These are phyloP conservation scores for Monosiga brevicollis DNA, from an alignment of 78 protist genomes.

Conservation along the genomic window DNA sequence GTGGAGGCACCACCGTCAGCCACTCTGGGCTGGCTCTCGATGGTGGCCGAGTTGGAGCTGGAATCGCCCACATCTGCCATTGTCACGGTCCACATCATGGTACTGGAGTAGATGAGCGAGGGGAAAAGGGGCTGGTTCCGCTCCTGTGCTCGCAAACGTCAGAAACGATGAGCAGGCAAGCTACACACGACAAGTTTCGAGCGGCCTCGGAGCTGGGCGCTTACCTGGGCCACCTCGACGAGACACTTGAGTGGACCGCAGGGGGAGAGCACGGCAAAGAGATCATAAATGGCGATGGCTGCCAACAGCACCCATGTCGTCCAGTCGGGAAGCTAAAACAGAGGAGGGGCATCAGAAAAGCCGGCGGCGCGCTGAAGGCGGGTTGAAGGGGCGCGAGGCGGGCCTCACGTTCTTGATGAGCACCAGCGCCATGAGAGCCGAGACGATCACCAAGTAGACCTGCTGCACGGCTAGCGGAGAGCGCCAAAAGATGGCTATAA, in stretches of 20 bases:
- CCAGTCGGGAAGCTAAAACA: constrained; percentile 53
- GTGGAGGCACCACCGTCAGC: no score
- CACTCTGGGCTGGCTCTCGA: no score
- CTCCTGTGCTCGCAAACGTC: constrained; percentile 50
- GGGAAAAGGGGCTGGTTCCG: constrained; percentile 81
- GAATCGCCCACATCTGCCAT: not conserved
- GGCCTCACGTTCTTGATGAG: constrained; percentile 20
- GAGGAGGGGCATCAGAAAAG: not conserved
- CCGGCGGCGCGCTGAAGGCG: constrained; percentile 3
- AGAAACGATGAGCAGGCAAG: no score
- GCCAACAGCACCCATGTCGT: constrained; percentile 80
- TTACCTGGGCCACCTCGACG: constrained; percentile 66
- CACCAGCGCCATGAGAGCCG: constrained; percentile 36
- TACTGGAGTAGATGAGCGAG: constrained; percentile 66
- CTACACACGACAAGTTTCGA: no score
- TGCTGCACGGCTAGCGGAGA: constrained; percentile 55
- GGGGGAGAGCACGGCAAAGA: constrained; percentile 35
- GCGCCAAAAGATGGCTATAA: constrained; percentile 62
- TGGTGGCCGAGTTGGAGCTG: no score
- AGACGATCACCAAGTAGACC: constrained; percentile 48
- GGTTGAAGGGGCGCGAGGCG: not conserved
- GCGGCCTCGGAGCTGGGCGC: no score
- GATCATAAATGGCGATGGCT: constrained; percentile 69
- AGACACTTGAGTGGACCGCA: constrained; percentile 81
- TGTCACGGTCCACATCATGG: not conserved